phyloP scores from a whole-genome alignment of 2,329 filamentous ascomycete genomes.

The Nemania serpens region DNA sequence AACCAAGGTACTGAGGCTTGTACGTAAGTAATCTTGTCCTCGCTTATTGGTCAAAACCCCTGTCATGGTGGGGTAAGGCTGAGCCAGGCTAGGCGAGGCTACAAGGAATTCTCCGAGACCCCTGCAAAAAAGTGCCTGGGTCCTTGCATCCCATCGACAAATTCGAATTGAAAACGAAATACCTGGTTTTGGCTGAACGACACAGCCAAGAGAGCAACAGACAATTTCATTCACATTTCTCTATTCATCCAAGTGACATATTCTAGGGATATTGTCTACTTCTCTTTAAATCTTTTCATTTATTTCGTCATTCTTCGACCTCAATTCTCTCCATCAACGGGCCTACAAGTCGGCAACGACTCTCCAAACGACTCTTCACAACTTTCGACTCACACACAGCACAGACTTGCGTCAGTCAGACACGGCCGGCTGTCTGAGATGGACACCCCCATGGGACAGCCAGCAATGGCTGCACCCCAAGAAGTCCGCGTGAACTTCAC shows the following conservation, averaged over 20 bases:
- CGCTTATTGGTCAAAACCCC: constrained; percentile 30
- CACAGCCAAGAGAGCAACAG: neutral
- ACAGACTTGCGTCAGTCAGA: neutral
- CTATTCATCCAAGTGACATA: neutral
- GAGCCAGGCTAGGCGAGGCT: constrained; percentile 24
- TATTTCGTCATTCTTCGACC: too few relatives aligned
- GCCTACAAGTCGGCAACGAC: neutral
- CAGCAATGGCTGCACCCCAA: constrained; percentile 37
- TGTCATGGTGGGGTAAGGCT: constrained; percentile 39
- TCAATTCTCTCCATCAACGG: neutral
- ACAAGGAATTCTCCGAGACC: constrained; percentile 1
- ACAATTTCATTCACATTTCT: too few relatives aligned
- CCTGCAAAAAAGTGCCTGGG: constrained; percentile 27
- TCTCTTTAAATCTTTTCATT: neutral
- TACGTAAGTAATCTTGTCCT: neutral
- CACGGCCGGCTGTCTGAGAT: constrained; percentile 15
- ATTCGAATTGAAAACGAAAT: neutral
- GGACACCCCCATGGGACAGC: constrained; percentile 36
- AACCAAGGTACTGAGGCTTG: neutral
- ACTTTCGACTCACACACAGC: neutral
- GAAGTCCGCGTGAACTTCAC: constrained; percentile 72
- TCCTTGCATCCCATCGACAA: constrained; percentile 15
- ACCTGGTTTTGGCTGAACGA: neutral
- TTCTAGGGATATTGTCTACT: neutral
- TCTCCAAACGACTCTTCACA: neutral